phyloP scores from a whole-genome alignment of 2,329 filamentous ascomycete genomes.

The Talaromyces verruculosus region DNA sequence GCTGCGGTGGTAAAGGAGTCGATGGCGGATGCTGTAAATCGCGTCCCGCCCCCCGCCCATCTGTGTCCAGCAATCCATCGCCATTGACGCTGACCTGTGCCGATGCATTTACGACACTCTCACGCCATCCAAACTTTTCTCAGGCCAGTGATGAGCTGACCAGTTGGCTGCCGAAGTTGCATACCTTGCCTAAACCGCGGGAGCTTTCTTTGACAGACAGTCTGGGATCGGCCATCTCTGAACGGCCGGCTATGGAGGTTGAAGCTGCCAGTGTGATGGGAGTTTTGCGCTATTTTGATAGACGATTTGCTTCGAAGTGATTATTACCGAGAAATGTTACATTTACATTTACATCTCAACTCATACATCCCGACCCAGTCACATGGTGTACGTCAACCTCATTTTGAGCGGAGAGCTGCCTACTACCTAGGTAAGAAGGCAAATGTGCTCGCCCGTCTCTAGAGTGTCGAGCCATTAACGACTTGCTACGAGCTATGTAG shows the following conservation, averaged over 20 bases:
- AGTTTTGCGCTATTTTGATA: constrained; percentile 77
- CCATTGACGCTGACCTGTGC: constrained; percentile 68
- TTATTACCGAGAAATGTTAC: not conserved
- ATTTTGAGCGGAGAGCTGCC: not conserved
- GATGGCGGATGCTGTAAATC: constrained; percentile 64
- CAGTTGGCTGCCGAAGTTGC: constrained; percentile 73
- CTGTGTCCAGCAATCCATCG: constrained; percentile 33
- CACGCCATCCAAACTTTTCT: constrained; percentile 73
- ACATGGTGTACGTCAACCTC: not conserved
- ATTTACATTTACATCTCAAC: not conserved
- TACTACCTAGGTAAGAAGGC: not conserved
- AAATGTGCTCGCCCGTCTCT: not conserved
- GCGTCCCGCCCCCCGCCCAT: constrained; percentile 30
- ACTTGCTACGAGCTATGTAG: not conserved
- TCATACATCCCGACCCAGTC: not conserved
- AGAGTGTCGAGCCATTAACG: not conserved
- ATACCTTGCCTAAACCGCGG: constrained; percentile 52
- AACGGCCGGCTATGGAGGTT: constrained; percentile 66
- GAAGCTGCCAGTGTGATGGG: constrained; percentile 84
- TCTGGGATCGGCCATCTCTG: constrained; percentile 25
- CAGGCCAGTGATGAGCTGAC: constrained; percentile 70
- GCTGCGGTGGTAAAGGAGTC: constrained; percentile 61
- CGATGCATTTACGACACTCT: constrained; percentile 75
- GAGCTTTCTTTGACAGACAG: constrained; percentile 34
- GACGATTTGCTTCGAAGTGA: constrained; percentile 59